Evolutionary conservation across 1,139 yeast species (phyloP).

Genomic region (Trichomonascaceae sp.): DNA sequence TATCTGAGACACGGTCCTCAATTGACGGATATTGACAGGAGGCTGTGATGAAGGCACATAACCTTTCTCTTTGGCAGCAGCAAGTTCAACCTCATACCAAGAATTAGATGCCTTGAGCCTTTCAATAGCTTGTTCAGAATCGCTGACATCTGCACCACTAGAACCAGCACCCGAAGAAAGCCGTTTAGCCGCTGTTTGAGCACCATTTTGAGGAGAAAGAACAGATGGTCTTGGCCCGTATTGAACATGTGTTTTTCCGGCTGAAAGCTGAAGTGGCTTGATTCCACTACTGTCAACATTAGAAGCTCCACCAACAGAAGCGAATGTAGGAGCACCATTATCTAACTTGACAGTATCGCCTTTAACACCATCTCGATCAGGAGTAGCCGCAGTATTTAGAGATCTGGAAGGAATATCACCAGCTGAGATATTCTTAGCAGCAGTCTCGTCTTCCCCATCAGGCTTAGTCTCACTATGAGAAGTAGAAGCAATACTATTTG

Average conservation of each 20-base stretch:
- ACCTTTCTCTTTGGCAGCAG: conserved; percentile 28
- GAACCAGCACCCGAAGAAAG: background rate
- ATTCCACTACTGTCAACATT: conserved; percentile 21
- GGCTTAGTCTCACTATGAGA: conserved; percentile 2
- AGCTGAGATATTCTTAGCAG: background rate
- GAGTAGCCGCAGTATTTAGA: background rate
- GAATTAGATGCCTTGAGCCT: conserved; percentile 31
- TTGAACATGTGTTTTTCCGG: background rate
- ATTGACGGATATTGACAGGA: conserved; percentile 27
- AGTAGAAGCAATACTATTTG: conserved; percentile 8
- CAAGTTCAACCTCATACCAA: conserved; percentile 31
- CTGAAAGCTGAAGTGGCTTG: background rate
- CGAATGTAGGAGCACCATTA: conserved; percentile 32
- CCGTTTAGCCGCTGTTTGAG: background rate
- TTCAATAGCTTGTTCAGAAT: conserved; percentile 23
- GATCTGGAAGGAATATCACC: background rate
- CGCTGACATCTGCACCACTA: background rate
- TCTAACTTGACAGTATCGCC: conserved; percentile 26
- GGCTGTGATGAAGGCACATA: conserved; percentile 26
- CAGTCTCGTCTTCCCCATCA: background rate
- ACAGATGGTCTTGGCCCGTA: background rate
- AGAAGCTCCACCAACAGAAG: conserved; percentile 28
- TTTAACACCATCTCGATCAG: conserved; percentile 2
- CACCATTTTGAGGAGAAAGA: background rate
- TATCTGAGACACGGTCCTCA: conserved; percentile 28